Percentiles rank a stretch among this genome's conserved stretches.
Evolutionary conservation across 768 basidiomycete species (phyloP).

Genomic region (Boletus reticuloceps): DNA sequence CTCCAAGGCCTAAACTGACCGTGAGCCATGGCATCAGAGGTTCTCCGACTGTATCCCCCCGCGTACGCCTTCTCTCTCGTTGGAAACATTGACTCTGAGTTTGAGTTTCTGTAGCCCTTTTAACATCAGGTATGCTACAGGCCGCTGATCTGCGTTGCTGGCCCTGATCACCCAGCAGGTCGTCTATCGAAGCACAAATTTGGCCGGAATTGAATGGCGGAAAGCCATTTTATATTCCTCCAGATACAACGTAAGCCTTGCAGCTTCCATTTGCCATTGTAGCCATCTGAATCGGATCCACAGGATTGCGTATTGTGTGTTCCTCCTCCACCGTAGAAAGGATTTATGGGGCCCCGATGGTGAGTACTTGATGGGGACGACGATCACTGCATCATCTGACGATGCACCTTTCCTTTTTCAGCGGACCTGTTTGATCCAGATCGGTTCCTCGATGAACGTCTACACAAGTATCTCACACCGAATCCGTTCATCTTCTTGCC

Average conservation of each 20-base stretch:
- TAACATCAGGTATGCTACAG: conserved; percentile 17
- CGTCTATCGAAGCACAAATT: conserved; percentile 11
- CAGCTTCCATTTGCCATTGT: neutral
- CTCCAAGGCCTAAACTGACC: neutral
- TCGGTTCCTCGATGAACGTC: conserved; percentile 58
- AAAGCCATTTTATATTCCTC: conserved; percentile 54
- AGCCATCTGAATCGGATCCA: neutral
- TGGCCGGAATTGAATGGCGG: conserved; percentile 27
- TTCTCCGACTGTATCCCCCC: conserved; percentile 31
- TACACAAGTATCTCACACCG: conserved; percentile 48
- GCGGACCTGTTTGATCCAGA: conserved; percentile 56
- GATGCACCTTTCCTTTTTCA: neutral
- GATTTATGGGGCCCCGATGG: conserved; percentile 40
- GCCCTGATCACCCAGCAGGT: conserved; percentile 11
- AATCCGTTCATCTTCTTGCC: conserved; percentile 72
- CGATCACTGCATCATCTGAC: neutral
- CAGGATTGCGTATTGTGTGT: conserved; percentile 21
- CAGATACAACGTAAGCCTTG: conserved; percentile 26
- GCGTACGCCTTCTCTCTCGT: conserved; percentile 16
- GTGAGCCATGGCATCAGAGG: conserved; percentile 17
- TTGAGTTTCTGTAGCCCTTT: conserved; percentile 13
- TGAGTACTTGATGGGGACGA: neutral
- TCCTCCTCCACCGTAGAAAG: conserved; percentile 38
- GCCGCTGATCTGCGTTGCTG: too few species aligned
- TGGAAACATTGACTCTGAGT: conserved; percentile 1